These are phyloP conservation scores for Auricularia heimuer DNA, from an alignment of 768 basidiomycete genomes.

Conservation along the genomic window DNA sequence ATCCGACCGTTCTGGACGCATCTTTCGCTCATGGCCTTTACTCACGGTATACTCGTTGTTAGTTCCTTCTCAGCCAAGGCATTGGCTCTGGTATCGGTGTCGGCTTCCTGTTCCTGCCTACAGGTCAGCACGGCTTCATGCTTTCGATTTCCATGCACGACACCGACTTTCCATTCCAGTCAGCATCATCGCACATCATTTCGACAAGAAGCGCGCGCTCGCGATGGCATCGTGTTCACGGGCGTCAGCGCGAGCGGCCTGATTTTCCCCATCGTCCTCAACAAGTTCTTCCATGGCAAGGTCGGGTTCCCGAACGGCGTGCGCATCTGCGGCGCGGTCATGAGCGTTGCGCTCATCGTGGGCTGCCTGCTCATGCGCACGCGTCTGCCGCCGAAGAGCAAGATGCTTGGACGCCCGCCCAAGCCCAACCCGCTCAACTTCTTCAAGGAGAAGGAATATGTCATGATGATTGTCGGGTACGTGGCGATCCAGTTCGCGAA, in stretches of 20 bases:
- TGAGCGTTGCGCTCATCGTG: slow-evolving; percentile 28
- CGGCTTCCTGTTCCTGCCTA: slow-evolving; percentile 40
- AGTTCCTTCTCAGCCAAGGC: slow-evolving; percentile 46
- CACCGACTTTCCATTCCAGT: slow-evolving; percentile 16
- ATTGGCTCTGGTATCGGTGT: slow-evolving; percentile 37
- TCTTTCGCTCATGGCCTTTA: too few species aligned
- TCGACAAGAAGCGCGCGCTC: slow-evolving; percentile 35
- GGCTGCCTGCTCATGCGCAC: slow-evolving; percentile 33
- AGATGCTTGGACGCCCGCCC: slow-evolving; percentile 7
- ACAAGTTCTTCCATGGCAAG: slow-evolving; percentile 28
- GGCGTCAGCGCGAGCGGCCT: slow-evolving; percentile 49
- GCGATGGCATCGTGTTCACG: slow-evolving; percentile 48
- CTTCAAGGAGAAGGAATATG: slow-evolving; percentile 35
- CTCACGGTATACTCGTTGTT: not conserved
- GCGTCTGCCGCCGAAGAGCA: slow-evolving; percentile 27
- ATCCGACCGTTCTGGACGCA: too few species aligned
- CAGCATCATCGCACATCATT: slow-evolving; percentile 46
- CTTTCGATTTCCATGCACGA: too few species aligned
- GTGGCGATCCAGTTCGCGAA: not conserved
- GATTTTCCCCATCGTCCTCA: slow-evolving; percentile 55
- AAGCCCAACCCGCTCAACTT: slow-evolving; percentile 18
- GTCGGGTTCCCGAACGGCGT: slow-evolving; percentile 41
- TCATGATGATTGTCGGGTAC: slow-evolving; percentile 32
- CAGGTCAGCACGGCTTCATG: too few species aligned
- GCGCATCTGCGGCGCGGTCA: slow-evolving; percentile 37